Evolutionary conservation across 106 monocot genomes (phyloP).

Genomic region (Hemerocallis citrina): DNA sequence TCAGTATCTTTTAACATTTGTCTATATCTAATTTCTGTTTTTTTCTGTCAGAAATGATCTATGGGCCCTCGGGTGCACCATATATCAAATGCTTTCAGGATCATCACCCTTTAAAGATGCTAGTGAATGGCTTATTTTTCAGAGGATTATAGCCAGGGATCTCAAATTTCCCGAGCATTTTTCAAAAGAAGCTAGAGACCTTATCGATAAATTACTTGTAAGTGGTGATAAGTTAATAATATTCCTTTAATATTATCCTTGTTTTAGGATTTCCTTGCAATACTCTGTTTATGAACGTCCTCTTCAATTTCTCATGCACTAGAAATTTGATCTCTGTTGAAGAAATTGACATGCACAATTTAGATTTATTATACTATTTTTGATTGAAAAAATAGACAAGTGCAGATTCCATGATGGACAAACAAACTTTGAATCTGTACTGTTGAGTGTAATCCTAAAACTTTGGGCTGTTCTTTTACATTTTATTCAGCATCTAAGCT

Average conservation of each 20-base stretch:
- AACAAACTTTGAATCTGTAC: too few species aligned
- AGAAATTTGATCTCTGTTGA: too few species aligned
- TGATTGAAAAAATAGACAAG: too few species aligned
- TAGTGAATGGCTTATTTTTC: conserved; percentile 97
- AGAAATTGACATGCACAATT: too few species aligned
- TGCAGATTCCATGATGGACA: too few species aligned
- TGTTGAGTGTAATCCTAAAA: too few species aligned
- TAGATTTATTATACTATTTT: too few species aligned
- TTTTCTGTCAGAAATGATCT: conserved; percentile 74
- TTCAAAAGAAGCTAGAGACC: conserved; percentile 73
- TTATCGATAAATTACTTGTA: conserved; percentile 89
- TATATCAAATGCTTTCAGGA: conserved; percentile 98
- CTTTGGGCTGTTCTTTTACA: too few species aligned
- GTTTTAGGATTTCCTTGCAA: too few species aligned
- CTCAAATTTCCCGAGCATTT: conserved; percentile 82
- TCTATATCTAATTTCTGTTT: conserved; percentile 4
- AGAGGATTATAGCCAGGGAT: conserved; percentile 84
- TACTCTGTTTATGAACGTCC: too few species aligned
- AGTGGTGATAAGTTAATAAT: not conserved
- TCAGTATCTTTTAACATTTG: not conserved
- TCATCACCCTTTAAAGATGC: conserved; percentile 93
- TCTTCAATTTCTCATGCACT: not conserved
- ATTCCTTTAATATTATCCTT: too few species aligned
- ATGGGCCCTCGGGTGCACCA: conserved; percentile 97
- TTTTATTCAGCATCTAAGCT: too few species aligned